A percentile compares a stretch with the other conserved stretches of the same genome.
phyloP scores from a whole-genome alignment of 306 rosid species.

The Trifolium subterraneum region DNA sequence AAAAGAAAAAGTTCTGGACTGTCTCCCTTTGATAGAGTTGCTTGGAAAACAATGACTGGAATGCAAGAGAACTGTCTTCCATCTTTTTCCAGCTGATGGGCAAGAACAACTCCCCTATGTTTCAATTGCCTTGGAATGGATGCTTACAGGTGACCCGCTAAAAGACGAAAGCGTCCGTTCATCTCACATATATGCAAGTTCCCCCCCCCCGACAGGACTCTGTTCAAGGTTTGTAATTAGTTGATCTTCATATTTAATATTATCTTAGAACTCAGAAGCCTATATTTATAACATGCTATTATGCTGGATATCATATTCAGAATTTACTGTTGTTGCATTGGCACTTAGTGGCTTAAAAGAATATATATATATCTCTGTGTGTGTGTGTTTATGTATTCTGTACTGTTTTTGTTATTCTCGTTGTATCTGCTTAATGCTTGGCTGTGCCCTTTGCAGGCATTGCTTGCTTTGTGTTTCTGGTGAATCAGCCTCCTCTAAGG shows the following conservation, averaged over 20 bases:
- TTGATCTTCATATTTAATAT: too few relatives aligned
- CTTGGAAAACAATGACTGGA: constrained; percentile 98
- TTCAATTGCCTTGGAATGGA: constrained; percentile 92
- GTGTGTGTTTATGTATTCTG: too few relatives aligned
- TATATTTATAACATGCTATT: background rate
- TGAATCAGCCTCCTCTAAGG: constrained; percentile 78
- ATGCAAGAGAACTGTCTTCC: constrained; percentile 87
- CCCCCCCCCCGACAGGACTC: constrained; percentile 93
- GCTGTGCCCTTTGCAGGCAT: constrained; percentile 64
- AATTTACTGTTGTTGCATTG: constrained; percentile 17
- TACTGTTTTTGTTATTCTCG: constrained; percentile 33
- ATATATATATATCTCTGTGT: too few relatives aligned
- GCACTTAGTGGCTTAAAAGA: too few relatives aligned
- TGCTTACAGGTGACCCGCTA: constrained; percentile 11
- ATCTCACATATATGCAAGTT: constrained; percentile 75
- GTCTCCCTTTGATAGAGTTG: constrained; percentile 81
- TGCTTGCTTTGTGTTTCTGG: constrained; percentile 90
- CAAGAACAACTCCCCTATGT: constrained; percentile 88
- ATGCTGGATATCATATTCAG: constrained; percentile 3
- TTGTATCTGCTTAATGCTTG: constrained; percentile 44
- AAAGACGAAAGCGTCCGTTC: too few relatives aligned
- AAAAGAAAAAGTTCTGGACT: constrained; percentile 94
- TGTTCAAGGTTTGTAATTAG: constrained; percentile 68
- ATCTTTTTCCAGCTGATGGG: constrained; percentile 76
- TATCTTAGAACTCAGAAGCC: constrained; percentile 6